A percentile compares a stretch with the other conserved stretches of the same genome.
These are phyloP conservation scores for Chernovozyma aurita DNA, from an alignment of 1,139 yeast genomes.

Conservation along the genomic window DNA sequence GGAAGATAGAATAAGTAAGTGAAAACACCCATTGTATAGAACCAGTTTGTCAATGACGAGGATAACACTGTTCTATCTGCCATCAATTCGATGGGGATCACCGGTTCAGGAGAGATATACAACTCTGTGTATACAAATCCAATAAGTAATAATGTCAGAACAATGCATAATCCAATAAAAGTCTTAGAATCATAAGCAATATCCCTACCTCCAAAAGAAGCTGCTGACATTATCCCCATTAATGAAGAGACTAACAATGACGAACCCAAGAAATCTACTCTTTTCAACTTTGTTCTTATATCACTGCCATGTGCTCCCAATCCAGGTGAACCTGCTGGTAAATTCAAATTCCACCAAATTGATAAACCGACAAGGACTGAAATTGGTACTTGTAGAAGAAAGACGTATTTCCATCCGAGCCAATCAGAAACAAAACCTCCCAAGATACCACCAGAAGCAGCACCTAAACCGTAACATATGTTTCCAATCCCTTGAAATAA, in stretches of 20 bases:
- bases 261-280: slow-evolving; percentile 76
- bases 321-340: slow-evolving; percentile 49
- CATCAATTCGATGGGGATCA: slow-evolving; percentile 56
- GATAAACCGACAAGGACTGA: slow-evolving; percentile 47
- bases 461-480: slow-evolving; percentile 45
- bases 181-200: slow-evolving; percentile 33
- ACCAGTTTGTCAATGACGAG: slow-evolving; percentile 66
- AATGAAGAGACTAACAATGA: slow-evolving; percentile 53
- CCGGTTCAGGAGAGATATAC: slow-evolving; percentile 59
- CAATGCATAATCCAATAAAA: slow-evolving; percentile 26
- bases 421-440: slow-evolving; percentile 68
- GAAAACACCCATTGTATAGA: slow-evolving; percentile 53
- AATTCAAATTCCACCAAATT: slow-evolving; percentile 31
- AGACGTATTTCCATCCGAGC: slow-evolving; percentile 77
- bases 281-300: slow-evolving; percentile 38
- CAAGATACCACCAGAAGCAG: slow-evolving; percentile 52
- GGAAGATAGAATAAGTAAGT: slow-evolving; percentile 61
- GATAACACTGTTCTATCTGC: slow-evolving; percentile 56
- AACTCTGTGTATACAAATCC: slow-evolving; percentile 50
- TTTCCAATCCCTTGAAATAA: slow-evolving; percentile 51
- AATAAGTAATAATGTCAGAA: slow-evolving; percentile 19
- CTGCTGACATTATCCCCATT: slow-evolving; percentile 53
- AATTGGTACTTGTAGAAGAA: slow-evolving; percentile 56
- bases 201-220: slow-evolving; percentile 64
- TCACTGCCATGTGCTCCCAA: slow-evolving; percentile 38